A percentile compares a stretch with the other conserved stretches of the same genome.
These are phyloP conservation scores for Zelonia costaricensis DNA, from an alignment of 208 protist species.

Conservation along the genomic window DNA sequence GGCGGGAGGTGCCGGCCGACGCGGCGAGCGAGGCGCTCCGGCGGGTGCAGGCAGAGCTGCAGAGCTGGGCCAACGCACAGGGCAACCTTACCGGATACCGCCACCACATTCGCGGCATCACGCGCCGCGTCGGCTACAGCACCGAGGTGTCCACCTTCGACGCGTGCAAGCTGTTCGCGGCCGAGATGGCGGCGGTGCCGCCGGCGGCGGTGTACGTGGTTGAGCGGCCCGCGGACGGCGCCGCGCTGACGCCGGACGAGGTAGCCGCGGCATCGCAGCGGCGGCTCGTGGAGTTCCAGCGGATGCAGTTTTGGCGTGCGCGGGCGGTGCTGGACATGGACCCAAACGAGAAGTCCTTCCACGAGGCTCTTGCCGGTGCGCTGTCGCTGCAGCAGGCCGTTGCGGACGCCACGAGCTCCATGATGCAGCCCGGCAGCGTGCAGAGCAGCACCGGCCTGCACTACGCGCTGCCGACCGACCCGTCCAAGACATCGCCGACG, in stretches of 20 bases:
- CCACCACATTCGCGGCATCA: constrained; percentile 63
- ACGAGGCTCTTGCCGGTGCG: constrained; percentile 59
- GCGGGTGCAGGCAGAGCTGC: constrained; percentile 66
- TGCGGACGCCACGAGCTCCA: constrained; percentile 60
- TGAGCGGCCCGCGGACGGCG: constrained; percentile 7
- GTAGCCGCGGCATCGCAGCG: constrained; percentile 17
- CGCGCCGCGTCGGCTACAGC: constrained; percentile 72
- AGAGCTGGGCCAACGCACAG: constrained; percentile 36
- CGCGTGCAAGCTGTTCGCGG: constrained; percentile 70
- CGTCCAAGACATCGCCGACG: constrained; percentile 58
- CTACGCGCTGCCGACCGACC: constrained; percentile 70
- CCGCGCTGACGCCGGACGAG: constrained; percentile 7
- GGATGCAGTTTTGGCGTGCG: constrained; percentile 80
- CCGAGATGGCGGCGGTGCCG: constrained; percentile 51
- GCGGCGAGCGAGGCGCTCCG: constrained; percentile 44
- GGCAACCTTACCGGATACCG: constrained; percentile 31
- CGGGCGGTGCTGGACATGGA: constrained; percentile 76
- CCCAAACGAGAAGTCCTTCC: constrained; percentile 67
- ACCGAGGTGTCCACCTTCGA: constrained; percentile 84
- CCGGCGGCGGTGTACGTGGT: constrained; percentile 38
- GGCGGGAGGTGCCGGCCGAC: constrained; percentile 72
- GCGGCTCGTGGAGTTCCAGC: constrained; percentile 58
- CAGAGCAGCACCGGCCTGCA: constrained; percentile 82
- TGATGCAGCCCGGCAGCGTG: constrained; percentile 86
- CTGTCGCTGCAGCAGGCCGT: constrained; percentile 62